phyloP scores from a whole-genome alignment of 345 rosid genomes.

The Passiflora organensis region DNA sequence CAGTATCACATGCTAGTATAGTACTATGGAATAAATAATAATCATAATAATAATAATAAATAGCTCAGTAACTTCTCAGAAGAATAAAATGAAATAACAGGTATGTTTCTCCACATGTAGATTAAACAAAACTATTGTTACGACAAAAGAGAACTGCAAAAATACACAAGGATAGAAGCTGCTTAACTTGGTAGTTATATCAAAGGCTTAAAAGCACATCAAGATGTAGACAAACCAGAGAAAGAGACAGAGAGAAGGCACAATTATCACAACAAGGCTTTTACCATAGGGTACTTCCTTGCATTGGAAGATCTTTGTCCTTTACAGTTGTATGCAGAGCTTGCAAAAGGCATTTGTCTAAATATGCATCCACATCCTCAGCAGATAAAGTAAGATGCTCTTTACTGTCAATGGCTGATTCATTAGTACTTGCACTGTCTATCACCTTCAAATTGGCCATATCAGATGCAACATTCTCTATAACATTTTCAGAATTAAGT shows the following conservation, averaged over 20 bases:
- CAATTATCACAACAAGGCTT: constrained; percentile 12
- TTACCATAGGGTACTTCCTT: constrained; percentile 95
- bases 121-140: too few species aligned
- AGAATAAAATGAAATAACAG: too few species aligned
- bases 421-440: constrained; percentile 32
- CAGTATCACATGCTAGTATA: too few species aligned
- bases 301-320: constrained; percentile 90
- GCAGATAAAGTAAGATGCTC: constrained; percentile 41
- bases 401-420: constrained; percentile 38
- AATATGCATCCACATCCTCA: constrained; percentile 68
- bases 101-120: too few species aligned
- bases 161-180: too few species aligned
- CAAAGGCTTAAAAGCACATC: too few species aligned
- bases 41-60: too few species aligned
- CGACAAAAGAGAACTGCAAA: too few species aligned
- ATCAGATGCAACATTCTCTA: constrained; percentile 33
- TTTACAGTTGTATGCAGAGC: constrained; percentile 80
- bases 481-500: constrained; percentile 27
- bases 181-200: too few species aligned
- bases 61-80: too few species aligned
- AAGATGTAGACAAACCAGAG: background rate
- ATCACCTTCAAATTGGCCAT: constrained; percentile 39
- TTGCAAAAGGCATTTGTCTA: constrained; percentile 91
- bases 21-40: too few species aligned
- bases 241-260: constrained; percentile 1